These are phyloP conservation scores for Hypoxylon sp. DNA, from an alignment of 2,329 filamentous ascomycete species.

Conservation along the genomic window DNA sequence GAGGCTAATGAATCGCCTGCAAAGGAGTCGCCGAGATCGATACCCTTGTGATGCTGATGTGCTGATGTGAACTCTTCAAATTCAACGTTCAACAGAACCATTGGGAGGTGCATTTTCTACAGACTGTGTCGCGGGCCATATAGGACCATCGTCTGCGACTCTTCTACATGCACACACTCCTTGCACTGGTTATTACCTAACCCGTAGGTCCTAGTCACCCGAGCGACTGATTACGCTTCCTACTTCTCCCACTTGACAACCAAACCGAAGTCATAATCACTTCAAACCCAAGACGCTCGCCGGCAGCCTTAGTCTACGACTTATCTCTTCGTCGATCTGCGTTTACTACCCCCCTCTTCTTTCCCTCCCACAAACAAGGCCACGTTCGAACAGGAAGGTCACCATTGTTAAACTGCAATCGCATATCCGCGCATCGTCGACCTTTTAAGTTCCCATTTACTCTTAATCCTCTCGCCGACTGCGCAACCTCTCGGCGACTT, in stretches of 20 bases:
- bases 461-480: background rate
- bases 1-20: slow-evolving; percentile 34
- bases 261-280: background rate
- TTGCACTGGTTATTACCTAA: background rate
- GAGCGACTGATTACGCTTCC: background rate
- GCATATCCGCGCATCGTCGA: background rate
- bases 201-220: background rate
- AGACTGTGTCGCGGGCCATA: background rate
- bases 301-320: background rate
- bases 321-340: background rate
- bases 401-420: background rate
- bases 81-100: slow-evolving; percentile 6
- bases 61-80: slow-evolving; percentile 21
- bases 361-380: background rate
- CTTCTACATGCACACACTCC: background rate
- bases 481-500: background rate
- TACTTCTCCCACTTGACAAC: background rate
- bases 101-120: background rate
- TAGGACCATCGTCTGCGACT: background rate
- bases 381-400: background rate
- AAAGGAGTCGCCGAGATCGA: slow-evolving; percentile 3
- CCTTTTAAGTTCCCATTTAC: background rate
- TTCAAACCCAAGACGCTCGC: background rate
- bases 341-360: background rate
- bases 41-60: slow-evolving; percentile 14